Base-by-base conservation (phyloP, 1,284 basidiomycete genomes). In the Heterobasidion annosum region DNA sequence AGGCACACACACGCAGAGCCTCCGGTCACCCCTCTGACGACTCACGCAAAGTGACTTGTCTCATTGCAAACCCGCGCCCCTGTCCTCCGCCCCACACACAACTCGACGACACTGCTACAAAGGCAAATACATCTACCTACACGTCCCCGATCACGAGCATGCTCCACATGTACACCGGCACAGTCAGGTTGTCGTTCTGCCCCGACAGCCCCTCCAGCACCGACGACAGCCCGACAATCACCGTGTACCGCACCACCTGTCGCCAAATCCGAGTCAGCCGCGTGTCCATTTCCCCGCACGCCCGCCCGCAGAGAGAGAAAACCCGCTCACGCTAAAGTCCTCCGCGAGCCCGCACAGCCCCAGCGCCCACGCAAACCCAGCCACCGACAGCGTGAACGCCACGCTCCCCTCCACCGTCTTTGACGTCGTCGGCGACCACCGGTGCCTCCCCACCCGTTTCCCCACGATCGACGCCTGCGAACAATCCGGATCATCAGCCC, bases 351-450 rank as follows among this genome's bases (percentile, higher is more conserved):
- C 90, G 53, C 80, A 72, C 19, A 87, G 61, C 56, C 91, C 80
- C 58, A 99, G 72, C 10, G 83, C 58, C 75, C 83, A 83, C 13
- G 89, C 89, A 50, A 78, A 84, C 8, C 68, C 66, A 16, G 90
- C 73, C 51, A 98, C 81, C 3, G 91, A 91, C 1, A 74, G 57
- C 12, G 83, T 77, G 67, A 98, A 97, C 6, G 93, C 93, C 8
- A 82, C 65, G 57, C 88, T 93, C 6, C 96, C 96, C 72, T 98
- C 94, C 42, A 98, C 70, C 9, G 96, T 98, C 73, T 99, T 99
- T 32, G 81, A 76, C 9, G 85, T 87, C 32, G 80, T 84, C 2
- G 83, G 74, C 1, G 91, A 91, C 96, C 96, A 99, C 56, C 84
- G 79, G 60, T 85, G 73, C 18, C 76, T 76, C 1, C 96, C 97